phyloP scores from a whole-genome alignment of 164 flowering plant species.

The Kalanchoe fedtschenkoi region DNA sequence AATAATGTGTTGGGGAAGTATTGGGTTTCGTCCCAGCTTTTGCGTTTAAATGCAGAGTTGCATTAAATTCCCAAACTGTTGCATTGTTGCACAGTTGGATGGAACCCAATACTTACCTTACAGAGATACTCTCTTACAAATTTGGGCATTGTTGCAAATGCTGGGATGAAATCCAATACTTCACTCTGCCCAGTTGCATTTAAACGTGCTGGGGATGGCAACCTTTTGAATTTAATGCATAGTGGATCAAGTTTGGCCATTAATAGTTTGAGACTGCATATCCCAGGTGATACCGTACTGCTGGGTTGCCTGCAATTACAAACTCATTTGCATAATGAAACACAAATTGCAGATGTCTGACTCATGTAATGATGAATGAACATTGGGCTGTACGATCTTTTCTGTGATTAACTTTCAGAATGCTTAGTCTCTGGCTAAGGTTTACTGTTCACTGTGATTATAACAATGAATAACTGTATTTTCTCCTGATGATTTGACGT shows the following conservation, averaged over 20 bases:
- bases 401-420: not conserved
- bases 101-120: too few species aligned
- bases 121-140: too few species aligned
- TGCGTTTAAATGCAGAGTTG: too few species aligned
- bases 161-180: not conserved
- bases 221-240: too few species aligned
- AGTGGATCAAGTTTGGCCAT: not conserved
- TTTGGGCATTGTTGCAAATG: not conserved
- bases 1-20: not conserved
- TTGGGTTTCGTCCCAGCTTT: not conserved
- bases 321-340: not conserved
- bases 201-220: too few species aligned
- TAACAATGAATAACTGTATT: not conserved
- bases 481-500: not conserved
- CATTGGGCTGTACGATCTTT: not conserved
- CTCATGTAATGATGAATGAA: not conserved
- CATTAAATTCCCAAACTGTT: too few species aligned
- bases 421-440: not conserved
- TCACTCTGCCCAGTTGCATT: too few species aligned
- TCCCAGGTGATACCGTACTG: not conserved
- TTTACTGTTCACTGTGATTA: not conserved
- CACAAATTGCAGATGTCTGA: not conserved
- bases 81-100: too few species aligned
- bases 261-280: not conserved
- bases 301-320: not conserved